Base-by-base conservation (phyloP, 163 green algal species). In the Coccomyxa subellipsoidea region DNA sequence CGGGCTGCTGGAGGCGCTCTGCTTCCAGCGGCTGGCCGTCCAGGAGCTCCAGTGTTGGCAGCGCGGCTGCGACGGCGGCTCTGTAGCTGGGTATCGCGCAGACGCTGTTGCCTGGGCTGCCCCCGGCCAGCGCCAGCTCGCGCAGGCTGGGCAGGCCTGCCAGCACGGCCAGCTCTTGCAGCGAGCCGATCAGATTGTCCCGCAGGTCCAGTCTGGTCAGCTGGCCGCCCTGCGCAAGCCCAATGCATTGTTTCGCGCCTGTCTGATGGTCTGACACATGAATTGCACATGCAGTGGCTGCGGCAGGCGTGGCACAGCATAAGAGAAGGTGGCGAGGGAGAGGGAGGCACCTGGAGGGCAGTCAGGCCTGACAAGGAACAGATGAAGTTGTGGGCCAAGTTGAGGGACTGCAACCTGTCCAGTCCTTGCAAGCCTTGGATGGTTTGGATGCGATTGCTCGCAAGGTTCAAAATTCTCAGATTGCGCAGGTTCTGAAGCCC, bases 361-460 rank as follows among this genome's bases (percentile, higher is more conserved):
- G 87, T 82, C 66, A 93, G 89, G 27, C 53, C 76, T 0, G 47
- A 70, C 29, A 93, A 77, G 18, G 87, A 84, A 39, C 80, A 38
- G 23, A 92, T 78, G 29, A 83, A 80, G 5, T 95, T 80, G 34
- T 87, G 86, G 7, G 72, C 40, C 9, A 95, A 35, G 9, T 69
- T 36, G 4, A 77, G 70, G 29, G 39, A 23, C 34, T 80, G 80
- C 53, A 84, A 9, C 5, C 38, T 37, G 31, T 54, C 40, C 21
- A 73, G 66, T 27, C 29, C 66, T 34, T 32, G n/a, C n/a, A 73
- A 34, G 29, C 66, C 4, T 18, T 59, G 21, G 15, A 59, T 35
- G 71, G 15, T 18, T n/a, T 78, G 27, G 6, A 96, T 80, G 12
- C 86, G 81, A 82, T 96, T 96, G 91, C 89, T 92, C 27, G 91